A percentile compares a stretch with the other conserved stretches of the same genome.
Conservation (phyloP, 164 flowering plant species). For the Nymphaea thermarum region DNA sequence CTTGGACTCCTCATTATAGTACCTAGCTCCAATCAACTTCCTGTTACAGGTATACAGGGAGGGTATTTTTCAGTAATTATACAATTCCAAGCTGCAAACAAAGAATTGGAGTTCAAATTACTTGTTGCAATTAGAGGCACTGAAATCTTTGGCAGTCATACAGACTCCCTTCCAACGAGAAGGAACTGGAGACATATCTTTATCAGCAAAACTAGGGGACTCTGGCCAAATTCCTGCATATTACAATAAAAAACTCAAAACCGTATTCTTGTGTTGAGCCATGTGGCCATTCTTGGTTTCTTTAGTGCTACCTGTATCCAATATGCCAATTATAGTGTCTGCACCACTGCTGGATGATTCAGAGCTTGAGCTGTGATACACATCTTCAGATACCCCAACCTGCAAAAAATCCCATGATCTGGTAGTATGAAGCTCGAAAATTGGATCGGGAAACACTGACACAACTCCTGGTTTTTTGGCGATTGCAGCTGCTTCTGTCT, state of each 20-base stretch:
- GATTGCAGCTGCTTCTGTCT: constrained; percentile 26
- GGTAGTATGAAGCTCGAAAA: constrained; percentile 48
- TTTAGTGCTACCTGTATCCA: constrained; percentile 34
- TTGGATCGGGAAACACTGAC: constrained; percentile 43
- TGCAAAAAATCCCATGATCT: constrained; percentile 53
- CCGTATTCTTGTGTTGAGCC: too few relatives aligned
- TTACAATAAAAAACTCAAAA: neutral
- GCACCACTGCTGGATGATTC: neutral
- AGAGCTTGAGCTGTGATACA: constrained; percentile 7
- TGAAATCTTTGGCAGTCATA: constrained; percentile 22
- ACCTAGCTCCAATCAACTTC: constrained; percentile 56
- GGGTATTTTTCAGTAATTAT: neutral
- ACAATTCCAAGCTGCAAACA: neutral
- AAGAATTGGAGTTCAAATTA: constrained; percentile 2
- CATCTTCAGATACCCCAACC: constrained; percentile 18
- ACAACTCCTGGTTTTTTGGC: constrained; percentile 31
- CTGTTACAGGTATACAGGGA: constrained; percentile 9
- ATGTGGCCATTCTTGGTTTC: too few relatives aligned
- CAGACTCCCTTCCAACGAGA: constrained; percentile 46
- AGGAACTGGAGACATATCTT: constrained; percentile 36
- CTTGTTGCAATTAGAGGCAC: constrained; percentile 46
- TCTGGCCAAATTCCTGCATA: constrained; percentile 51
- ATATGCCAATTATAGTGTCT: constrained; percentile 38
- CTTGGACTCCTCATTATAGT: constrained; percentile 11
- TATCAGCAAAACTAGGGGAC: constrained; percentile 41